Conservation (phyloP, 305 asterid genomes). For the Solanum hybrid region DNA sequence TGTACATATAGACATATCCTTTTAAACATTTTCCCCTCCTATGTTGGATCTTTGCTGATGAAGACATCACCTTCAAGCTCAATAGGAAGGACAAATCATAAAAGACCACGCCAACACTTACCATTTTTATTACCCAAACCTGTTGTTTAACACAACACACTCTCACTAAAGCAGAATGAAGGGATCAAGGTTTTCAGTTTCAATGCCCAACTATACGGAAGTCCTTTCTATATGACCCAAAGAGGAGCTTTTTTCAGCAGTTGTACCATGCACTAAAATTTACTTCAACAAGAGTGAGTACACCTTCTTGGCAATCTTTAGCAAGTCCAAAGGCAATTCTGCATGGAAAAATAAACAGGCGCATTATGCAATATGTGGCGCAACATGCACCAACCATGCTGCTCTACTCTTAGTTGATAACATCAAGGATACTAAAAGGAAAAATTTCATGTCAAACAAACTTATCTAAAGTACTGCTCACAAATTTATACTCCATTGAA, state of each 20-base stretch:
- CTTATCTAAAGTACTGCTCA: not conserved
- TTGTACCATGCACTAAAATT: constrained; percentile 24
- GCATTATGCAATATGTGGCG: constrained; percentile 12
- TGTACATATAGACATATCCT: constrained; percentile 2
- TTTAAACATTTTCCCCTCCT: constrained; percentile 16
- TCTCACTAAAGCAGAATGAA: constrained; percentile 14
- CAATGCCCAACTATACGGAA: constrained; percentile 8
- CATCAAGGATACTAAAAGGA: not conserved
- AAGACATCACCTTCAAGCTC: constrained; percentile 3
- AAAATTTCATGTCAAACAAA: not conserved
- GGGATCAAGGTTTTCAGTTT: constrained; percentile 7
- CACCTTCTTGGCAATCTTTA: constrained; percentile 54
- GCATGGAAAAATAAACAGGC: constrained; percentile 34
- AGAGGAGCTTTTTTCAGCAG: constrained; percentile 19
- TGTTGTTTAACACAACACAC: constrained; percentile 16
- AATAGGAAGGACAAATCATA: not conserved
- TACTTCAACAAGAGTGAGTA: constrained; percentile 36
- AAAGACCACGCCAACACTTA: constrained; percentile 2
- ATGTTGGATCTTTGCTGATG: constrained; percentile 1
- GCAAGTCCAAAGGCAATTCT: constrained; percentile 47
- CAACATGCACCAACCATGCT: not conserved
- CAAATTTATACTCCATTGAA: not conserved
- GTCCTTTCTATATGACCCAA: constrained; percentile 17
- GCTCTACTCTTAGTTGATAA: not conserved
- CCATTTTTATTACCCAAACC: constrained; percentile 12